Evolutionary conservation across 305 asterid genomes (phyloP).

Genomic region (Plantago lanceolata): DNA sequence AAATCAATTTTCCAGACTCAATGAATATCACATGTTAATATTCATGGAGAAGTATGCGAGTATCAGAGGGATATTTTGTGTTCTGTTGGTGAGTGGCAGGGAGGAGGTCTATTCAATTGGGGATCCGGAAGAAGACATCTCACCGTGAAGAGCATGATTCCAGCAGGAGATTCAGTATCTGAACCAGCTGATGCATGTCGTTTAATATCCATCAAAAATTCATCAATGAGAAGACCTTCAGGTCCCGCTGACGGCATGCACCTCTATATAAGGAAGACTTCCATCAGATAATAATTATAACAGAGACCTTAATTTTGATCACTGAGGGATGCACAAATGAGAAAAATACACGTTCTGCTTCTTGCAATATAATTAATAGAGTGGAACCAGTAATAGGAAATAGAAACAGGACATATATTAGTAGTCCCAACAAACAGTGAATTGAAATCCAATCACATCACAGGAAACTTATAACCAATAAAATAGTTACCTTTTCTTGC

Average conservation of each 20-base stretch:
- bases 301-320: too few relatives aligned
- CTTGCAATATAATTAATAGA: slow-evolving; percentile 16
- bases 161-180: slow-evolving; percentile 60
- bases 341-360: slow-evolving; percentile 1
- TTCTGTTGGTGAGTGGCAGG: neutral
- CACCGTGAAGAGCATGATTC: slow-evolving; percentile 66
- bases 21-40: too few relatives aligned
- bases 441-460: slow-evolving; percentile 3
- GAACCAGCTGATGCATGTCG: slow-evolving; percentile 47
- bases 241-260: slow-evolving; percentile 30
- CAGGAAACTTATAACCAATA: slow-evolving; percentile 4
- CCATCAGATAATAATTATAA: too few relatives aligned
- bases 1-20: neutral
- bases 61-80: too few relatives aligned
- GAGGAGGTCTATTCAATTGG: slow-evolving; percentile 1
- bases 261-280: slow-evolving; percentile 12
- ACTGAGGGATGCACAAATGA: too few relatives aligned
- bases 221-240: slow-evolving; percentile 39
- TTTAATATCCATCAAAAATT: slow-evolving; percentile 57
- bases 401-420: too few relatives aligned
- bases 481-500: slow-evolving; percentile 33
- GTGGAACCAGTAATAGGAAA: neutral
- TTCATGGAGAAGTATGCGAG: too few relatives aligned
- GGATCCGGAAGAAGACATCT: slow-evolving; percentile 24
- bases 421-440: too few relatives aligned